Conservation (phyloP, 1,284 basidiomycete species). For the Ganoderma lucidum region DNA sequence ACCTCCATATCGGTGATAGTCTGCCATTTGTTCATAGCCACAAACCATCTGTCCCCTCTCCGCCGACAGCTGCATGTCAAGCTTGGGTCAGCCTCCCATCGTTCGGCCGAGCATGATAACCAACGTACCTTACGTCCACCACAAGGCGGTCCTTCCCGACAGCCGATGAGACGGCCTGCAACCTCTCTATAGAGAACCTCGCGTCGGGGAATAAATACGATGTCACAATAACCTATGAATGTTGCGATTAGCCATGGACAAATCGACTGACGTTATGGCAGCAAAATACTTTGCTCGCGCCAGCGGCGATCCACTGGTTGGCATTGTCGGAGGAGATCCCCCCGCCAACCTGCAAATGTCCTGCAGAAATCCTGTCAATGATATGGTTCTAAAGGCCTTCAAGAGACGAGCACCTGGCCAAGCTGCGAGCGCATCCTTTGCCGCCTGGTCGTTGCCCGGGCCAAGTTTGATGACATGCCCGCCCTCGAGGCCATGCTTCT, state of each 20-base stretch:
- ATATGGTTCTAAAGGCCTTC: neutral
- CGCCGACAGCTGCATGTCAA: slow-evolving; percentile 77
- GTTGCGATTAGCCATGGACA: neutral
- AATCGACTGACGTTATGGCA: neutral
- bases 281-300: slow-evolving; percentile 85
- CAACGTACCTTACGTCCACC: slow-evolving; percentile 87
- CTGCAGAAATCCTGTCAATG: slow-evolving; percentile 41
- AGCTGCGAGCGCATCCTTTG: slow-evolving; percentile 79
- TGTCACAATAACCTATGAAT: slow-evolving; percentile 89
- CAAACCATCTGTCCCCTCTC: slow-evolving; percentile 83
- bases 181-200: slow-evolving; percentile 80
- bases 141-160: slow-evolving; percentile 92
- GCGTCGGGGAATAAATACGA: slow-evolving; percentile 92
- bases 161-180: slow-evolving; percentile 68
- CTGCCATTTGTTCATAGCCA: slow-evolving; percentile 99
- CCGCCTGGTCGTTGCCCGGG: slow-evolving; percentile 88
- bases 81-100: slow-evolving; percentile 20
- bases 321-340: slow-evolving; percentile 91
- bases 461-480: slow-evolving; percentile 99
- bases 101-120: no score
- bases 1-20: slow-evolving; percentile 96
- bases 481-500: slow-evolving; percentile 72
- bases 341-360: slow-evolving; percentile 91
- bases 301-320: slow-evolving; percentile 83
- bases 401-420: slow-evolving; percentile 79